phyloP scores from a whole-genome alignment of 164 flowering plant genomes.

The Umbilicus rupestris region DNA sequence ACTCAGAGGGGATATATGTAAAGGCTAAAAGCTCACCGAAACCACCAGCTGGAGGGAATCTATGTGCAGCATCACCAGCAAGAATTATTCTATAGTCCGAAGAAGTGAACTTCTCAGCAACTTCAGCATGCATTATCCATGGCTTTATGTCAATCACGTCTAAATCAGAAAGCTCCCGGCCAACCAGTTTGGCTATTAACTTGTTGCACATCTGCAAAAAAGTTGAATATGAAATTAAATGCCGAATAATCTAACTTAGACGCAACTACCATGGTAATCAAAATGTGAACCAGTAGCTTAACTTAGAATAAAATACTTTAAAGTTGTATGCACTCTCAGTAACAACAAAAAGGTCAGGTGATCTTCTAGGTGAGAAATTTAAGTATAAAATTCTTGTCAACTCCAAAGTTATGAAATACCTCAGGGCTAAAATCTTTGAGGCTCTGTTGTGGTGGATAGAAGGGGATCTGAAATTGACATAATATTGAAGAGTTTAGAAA shows the following conservation, averaged over 20 bases:
- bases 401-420: slow-evolving; percentile 33
- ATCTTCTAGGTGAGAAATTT: neutral
- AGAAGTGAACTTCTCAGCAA: slow-evolving; percentile 66
- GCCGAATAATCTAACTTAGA: neutral
- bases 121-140: slow-evolving; percentile 99
- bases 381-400: neutral
- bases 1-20: neutral
- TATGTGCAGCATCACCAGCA: slow-evolving; percentile 98
- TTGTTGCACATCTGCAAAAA: slow-evolving; percentile 67
- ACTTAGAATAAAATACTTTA: neutral
- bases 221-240: neutral
- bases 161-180: slow-evolving; percentile 61
- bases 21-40: slow-evolving; percentile 49
- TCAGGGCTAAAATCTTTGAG: slow-evolving; percentile 60
- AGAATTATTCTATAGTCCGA: slow-evolving; percentile 53
- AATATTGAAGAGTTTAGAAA: neutral
- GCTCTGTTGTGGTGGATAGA: slow-evolving; percentile 90
- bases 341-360: neutral
- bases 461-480: slow-evolving; percentile 47
- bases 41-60: slow-evolving; percentile 99
- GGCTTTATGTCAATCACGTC: slow-evolving; percentile 77
- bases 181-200: slow-evolving; percentile 67
- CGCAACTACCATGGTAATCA: neutral
- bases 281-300: neutral
- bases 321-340: neutral